These are phyloP conservation scores for Trifolium fragiferum DNA, from an alignment of 306 rosid genomes.

Conservation along the genomic window DNA sequence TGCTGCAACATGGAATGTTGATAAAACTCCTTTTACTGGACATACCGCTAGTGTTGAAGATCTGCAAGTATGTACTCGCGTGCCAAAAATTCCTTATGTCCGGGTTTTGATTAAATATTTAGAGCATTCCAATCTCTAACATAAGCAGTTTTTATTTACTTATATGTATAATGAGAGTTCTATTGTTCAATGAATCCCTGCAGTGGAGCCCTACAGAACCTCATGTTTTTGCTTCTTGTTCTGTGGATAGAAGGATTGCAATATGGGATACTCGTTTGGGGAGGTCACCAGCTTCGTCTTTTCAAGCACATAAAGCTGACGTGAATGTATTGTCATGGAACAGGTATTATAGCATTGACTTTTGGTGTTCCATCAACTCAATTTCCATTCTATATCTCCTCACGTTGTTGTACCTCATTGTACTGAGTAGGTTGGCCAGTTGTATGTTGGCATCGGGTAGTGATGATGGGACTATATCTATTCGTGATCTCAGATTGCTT, in stretches of 20 bases:
- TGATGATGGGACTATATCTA: conserved; percentile 93
- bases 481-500: conserved; percentile 88
- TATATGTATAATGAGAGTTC: conserved; percentile 24
- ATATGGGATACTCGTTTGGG: conserved; percentile 87
- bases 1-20: conserved; percentile 76
- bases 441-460: conserved; percentile 97
- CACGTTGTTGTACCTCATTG: conserved; percentile 26
- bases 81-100: conserved; percentile 36
- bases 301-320: conserved; percentile 88
- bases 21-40: conserved; percentile 68
- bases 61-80: conserved; percentile 66
- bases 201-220: conserved; percentile 96
- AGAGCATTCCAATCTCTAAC: conserved; percentile 5
- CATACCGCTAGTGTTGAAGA: conserved; percentile 91
- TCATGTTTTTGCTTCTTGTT: conserved; percentile 84
- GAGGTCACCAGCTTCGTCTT: conserved; percentile 61
- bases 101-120: conserved; percentile 29
- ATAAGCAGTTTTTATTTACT: conserved; percentile 6
- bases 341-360: conserved; percentile 55
- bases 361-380: conserved; percentile 13
- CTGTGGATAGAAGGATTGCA: conserved; percentile 81
- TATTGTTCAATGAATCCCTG: conserved; percentile 43
- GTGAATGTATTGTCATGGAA: conserved; percentile 98
- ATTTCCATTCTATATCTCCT: conserved; percentile 6
- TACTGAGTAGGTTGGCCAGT: conserved; percentile 69